Percentiles rank a stretch among this genome's conserved stretches.
phyloP scores from a whole-genome alignment of 768 basidiomycete species.

The Austroboletus festivus region DNA sequence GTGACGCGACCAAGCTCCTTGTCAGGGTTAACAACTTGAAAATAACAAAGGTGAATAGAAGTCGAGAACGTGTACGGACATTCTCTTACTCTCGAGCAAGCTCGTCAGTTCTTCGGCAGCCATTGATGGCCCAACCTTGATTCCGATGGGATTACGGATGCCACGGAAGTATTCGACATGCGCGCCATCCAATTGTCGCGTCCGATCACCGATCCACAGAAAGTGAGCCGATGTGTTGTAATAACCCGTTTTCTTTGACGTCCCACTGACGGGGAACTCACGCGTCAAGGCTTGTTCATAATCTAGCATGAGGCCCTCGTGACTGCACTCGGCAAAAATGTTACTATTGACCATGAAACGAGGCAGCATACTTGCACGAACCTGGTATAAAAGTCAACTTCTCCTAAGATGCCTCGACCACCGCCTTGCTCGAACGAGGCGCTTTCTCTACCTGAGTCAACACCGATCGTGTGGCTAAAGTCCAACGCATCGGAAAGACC shows the following conservation, averaged over 20 bases:
- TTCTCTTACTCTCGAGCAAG: conserved; percentile 69
- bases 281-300: conserved; percentile 93
- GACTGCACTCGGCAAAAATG: conserved; percentile 39
- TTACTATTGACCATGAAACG: not conserved
- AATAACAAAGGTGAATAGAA: not conserved
- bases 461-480: conserved; percentile 87
- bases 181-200: conserved; percentile 85
- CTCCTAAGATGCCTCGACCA: conserved; percentile 67
- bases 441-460: conserved; percentile 45
- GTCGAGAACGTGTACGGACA: too few relatives aligned
- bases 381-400: conserved; percentile 95
- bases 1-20: conserved; percentile 82
- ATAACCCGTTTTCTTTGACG: conserved; percentile 39
- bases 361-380: conserved; percentile 23
- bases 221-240: conserved; percentile 96
- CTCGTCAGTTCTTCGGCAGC: conserved; percentile 67
- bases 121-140: conserved; percentile 95
- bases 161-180: conserved; percentile 96
- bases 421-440: conserved; percentile 70
- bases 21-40: conserved; percentile 80
- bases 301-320: conserved; percentile 89
- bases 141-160: conserved; percentile 89
- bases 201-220: conserved; percentile 97
- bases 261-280: conserved; percentile 43
- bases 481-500: conserved; percentile 89